Evolutionary conservation across 2,329 filamentous ascomycete species (phyloP), one percentile per base, ranked within the genome.

Genomic region (Phaeosphaeriaceae sp.): DNA sequence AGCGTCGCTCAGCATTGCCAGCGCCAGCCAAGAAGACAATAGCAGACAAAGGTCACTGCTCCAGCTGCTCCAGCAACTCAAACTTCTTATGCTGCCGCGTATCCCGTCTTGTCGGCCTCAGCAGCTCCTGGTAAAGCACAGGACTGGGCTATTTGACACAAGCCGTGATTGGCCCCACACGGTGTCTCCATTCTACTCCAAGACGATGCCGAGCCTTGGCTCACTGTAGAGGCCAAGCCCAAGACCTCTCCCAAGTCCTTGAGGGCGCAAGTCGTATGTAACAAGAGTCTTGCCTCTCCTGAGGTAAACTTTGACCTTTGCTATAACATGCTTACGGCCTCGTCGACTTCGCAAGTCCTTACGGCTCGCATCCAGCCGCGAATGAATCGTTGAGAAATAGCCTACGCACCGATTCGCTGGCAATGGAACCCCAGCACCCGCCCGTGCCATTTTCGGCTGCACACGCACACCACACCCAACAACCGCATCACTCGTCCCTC

Each of bases 301-400:
- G 64, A 65, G 68, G 64, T 43, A 60, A 60, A 61, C 50, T 60
- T 53, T 57, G 52, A 47, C 54, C 42, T 56, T 45, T 52, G 46
- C 50, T 72, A 72, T 72, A 71, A 66, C 64, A 72, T 73, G 70
- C 65, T 52, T 61, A 52, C 35, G 50, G 45, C 50, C 63, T 60
- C 66, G 52, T 56, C 58, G 41, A 48, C 52, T 50, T 50, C 48
- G 41, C 50, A 51, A 51, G 50, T 56, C 49, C 33, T 41, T 40
- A 41, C 37, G 55, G 53, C 56, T 50, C 52, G 54, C 45, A 38
- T 50, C 48, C 50, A 42, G 48, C 52, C 52, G 53, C 61, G 63
- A 56, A 70, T 66, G 68, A 57, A 53, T n/a, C 52, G 52, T 58
- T 56, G 42, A 48, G 6, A 52, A 56, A 52, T 64, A 68, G 65